Conservation (phyloP, 2,329 filamentous ascomycete genomes). For the Herpomyces periplanetae region DNA sequence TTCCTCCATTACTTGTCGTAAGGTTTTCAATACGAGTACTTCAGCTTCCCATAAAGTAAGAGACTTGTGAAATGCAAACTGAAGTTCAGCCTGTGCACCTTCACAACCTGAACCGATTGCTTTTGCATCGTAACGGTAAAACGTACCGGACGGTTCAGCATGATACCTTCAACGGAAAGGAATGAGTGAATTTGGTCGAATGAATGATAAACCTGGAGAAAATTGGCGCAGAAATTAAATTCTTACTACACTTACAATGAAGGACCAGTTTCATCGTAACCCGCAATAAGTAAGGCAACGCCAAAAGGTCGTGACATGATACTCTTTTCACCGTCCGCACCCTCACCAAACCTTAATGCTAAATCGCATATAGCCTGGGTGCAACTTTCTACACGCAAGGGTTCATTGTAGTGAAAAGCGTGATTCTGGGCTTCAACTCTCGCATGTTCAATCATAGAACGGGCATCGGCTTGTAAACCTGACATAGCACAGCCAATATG, state of each 20-base stretch:
- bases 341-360: constrained; percentile 79
- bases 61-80: constrained; percentile 96
- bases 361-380: constrained; percentile 96
- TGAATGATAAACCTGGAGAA: constrained; percentile 1
- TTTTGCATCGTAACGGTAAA: constrained; percentile 96
- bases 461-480: constrained; percentile 78
- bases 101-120: constrained; percentile 90
- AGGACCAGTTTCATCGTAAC: constrained; percentile 84
- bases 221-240: background rate
- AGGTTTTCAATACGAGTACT: constrained; percentile 70
- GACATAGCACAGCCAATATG: constrained; percentile 98
- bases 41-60: constrained; percentile 72
- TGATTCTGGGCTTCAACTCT: constrained; percentile 91
- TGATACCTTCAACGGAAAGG: constrained; percentile 22
- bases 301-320: constrained; percentile 95
- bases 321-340: constrained; percentile 84
- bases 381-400: constrained; percentile 74
- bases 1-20: constrained; percentile 99
- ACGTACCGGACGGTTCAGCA: constrained; percentile 84
- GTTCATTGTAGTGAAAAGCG: constrained; percentile 89
- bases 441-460: constrained; percentile 91
- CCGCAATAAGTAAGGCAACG: constrained; percentile 77
- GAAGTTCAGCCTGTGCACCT: constrained; percentile 81
- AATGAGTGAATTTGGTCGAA: constrained; percentile 1
- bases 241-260: constrained; percentile 22